These are phyloP conservation scores for Parastagonospora avenae DNA, from an alignment of 2,329 filamentous ascomycete species.

Conservation along the genomic window DNA sequence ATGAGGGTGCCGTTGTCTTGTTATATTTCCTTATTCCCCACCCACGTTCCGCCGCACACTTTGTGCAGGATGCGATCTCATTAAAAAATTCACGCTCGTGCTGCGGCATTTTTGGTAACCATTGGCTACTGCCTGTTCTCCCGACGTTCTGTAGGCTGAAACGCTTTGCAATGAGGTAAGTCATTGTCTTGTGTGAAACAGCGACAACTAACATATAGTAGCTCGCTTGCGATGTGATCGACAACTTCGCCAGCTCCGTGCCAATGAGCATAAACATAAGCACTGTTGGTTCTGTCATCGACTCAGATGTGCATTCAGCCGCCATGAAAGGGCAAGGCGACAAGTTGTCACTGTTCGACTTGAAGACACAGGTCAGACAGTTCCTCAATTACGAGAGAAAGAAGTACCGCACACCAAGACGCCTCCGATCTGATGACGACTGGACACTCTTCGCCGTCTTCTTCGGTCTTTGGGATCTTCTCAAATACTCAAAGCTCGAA, in stretches of 20 bases:
- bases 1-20: too few relatives aligned
- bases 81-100: too few relatives aligned
- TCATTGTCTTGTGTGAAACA: background rate
- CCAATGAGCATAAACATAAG: slow-evolving; percentile 19
- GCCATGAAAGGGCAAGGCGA: slow-evolving; percentile 21
- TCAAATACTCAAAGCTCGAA: slow-evolving; percentile 38
- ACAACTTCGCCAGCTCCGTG: slow-evolving; percentile 45
- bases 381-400: slow-evolving; percentile 36
- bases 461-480: slow-evolving; percentile 46
- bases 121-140: too few relatives aligned
- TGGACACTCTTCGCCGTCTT: slow-evolving; percentile 45
- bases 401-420: slow-evolving; percentile 19
- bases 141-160: slow-evolving; percentile 37
- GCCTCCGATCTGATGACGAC: slow-evolving; percentile 26
- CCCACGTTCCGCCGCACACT: background rate
- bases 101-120: too few relatives aligned
- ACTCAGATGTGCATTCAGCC: slow-evolving; percentile 38
- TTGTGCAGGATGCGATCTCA: too few relatives aligned
- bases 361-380: slow-evolving; percentile 45
- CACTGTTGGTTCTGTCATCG: slow-evolving; percentile 37
- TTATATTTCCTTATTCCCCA: background rate
- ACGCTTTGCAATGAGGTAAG: slow-evolving; percentile 44
- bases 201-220: slow-evolving; percentile 29
- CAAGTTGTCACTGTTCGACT: slow-evolving; percentile 33
- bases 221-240: slow-evolving; percentile 43